Conservation (phyloP, 1,284 basidiomycete species). For the Cystobasidium pallidum region DNA sequence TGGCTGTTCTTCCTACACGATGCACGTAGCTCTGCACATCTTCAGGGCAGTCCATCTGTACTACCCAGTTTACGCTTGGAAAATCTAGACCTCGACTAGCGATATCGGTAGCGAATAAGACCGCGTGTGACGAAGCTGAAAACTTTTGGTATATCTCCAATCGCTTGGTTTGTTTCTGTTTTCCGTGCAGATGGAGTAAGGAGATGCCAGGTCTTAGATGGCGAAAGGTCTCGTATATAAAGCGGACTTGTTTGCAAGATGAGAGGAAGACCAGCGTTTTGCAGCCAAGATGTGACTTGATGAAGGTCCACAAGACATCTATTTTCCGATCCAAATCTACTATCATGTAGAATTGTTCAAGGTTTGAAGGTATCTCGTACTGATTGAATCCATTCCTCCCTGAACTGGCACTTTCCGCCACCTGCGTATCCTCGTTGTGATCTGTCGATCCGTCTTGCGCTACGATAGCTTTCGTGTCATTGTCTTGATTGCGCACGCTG, state of each 20-base stretch:
- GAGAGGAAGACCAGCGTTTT: conserved; percentile 95
- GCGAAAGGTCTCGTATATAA: conserved; percentile 95
- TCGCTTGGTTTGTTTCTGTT: conserved; percentile 91
- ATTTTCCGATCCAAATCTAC: conserved; percentile 85
- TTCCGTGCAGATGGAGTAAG: conserved; percentile 90
- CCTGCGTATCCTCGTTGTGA: not conserved
- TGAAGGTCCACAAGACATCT: conserved; percentile 89
- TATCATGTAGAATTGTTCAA: conserved; percentile 89
- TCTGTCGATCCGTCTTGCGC: conserved; percentile 26
- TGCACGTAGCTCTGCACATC: conserved; percentile 99
- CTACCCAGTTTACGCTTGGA: conserved; percentile 94
- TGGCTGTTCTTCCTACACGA: conserved; percentile 90
- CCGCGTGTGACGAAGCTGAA: conserved; percentile 73
- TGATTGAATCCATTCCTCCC: conserved; percentile 22
- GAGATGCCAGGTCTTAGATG: conserved; percentile 91
- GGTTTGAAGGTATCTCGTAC: conserved; percentile 64
- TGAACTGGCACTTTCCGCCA: not conserved
- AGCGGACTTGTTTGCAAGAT: conserved; percentile 93
- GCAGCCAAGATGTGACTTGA: conserved; percentile 88
- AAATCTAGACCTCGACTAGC: conserved; percentile 97
- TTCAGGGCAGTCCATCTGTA: conserved; percentile 96
- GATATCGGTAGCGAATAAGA: conserved; percentile 94
- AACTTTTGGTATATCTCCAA: conserved; percentile 81
- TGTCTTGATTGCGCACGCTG: conserved; percentile 56
- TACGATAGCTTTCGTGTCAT: conserved; percentile 11